phyloP scores from a whole-genome alignment of 2,329 filamentous ascomycete species.

The Aspergillus brunneoviolaceus region DNA sequence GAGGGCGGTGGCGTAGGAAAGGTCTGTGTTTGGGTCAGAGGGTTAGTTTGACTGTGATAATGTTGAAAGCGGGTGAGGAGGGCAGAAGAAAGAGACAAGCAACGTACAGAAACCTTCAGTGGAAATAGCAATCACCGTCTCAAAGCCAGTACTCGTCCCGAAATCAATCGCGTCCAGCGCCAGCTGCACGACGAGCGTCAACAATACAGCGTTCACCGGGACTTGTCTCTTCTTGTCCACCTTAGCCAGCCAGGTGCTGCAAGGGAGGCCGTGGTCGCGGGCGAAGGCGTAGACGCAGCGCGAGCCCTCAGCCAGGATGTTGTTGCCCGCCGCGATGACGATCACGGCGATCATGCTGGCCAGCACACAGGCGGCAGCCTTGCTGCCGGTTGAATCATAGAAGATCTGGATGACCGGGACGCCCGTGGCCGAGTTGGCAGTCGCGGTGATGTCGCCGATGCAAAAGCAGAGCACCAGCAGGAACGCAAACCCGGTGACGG shows the following conservation, averaged over 20 bases:
- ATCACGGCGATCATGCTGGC: conserved; percentile 52
- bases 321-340: conserved; percentile 47
- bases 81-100: background rate
- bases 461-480: conserved; percentile 53
- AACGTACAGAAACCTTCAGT: conserved; percentile 57
- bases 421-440: conserved; percentile 48
- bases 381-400: conserved; percentile 49
- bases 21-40: conserved; percentile 34
- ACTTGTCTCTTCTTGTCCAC: conserved; percentile 49
- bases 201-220: conserved; percentile 51
- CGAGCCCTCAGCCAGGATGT: conserved; percentile 50
- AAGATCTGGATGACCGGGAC: conserved; percentile 56
- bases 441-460: conserved; percentile 51
- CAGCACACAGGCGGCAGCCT: conserved; percentile 47
- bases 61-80: background rate
- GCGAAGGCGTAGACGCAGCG: conserved; percentile 49
- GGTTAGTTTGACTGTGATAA: background rate
- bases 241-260: conserved; percentile 48
- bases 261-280: conserved; percentile 55
- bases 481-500: conserved; percentile 50
- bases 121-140: conserved; percentile 57
- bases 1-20: conserved; percentile 59
- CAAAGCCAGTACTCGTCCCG: conserved; percentile 55
- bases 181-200: conserved; percentile 51
- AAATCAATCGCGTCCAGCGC: conserved; percentile 58